Percentiles rank a stretch among this genome's conserved stretches.
Conservation (phyloP, 164 flowering plant species). For the Magnolia kwangsiensis region DNA sequence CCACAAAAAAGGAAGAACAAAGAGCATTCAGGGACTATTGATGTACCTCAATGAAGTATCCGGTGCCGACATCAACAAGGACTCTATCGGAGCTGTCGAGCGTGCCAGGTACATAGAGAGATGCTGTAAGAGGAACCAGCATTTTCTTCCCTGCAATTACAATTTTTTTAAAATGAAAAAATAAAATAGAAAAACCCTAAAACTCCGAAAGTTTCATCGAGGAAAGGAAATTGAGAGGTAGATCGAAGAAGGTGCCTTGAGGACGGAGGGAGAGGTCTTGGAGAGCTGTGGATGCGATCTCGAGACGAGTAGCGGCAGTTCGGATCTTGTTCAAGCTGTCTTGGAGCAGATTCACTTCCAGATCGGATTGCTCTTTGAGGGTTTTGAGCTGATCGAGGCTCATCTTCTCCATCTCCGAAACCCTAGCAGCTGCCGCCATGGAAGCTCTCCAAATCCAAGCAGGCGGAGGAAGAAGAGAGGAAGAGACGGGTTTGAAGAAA, state of each 20-base stretch:
- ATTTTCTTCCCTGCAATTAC: constrained; percentile 56
- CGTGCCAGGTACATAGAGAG: constrained; percentile 84
- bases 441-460: neutral
- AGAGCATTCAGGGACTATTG: neutral
- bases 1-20: neutral
- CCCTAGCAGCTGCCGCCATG: constrained; percentile 7
- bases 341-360: constrained; percentile 81
- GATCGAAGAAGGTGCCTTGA: constrained; percentile 33
- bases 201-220: neutral
- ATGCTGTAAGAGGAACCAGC: constrained; percentile 92
- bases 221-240: neutral
- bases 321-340: constrained; percentile 92
- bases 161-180: neutral
- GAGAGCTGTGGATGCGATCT: constrained; percentile 70
- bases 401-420: constrained; percentile 66
- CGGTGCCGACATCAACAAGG: constrained; percentile 93
- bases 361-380: constrained; percentile 80
- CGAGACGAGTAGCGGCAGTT: constrained; percentile 85
- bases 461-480: neutral
- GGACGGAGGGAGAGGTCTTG: constrained; percentile 90
- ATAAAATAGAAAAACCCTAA: neutral
- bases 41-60: constrained; percentile 80
- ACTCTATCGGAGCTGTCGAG: constrained; percentile 84
- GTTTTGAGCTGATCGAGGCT: constrained; percentile 78
- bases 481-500: neutral